Evolutionary conservation across 805 yeast species (phyloP).

Genomic region (Clavispora phyllophila): DNA sequence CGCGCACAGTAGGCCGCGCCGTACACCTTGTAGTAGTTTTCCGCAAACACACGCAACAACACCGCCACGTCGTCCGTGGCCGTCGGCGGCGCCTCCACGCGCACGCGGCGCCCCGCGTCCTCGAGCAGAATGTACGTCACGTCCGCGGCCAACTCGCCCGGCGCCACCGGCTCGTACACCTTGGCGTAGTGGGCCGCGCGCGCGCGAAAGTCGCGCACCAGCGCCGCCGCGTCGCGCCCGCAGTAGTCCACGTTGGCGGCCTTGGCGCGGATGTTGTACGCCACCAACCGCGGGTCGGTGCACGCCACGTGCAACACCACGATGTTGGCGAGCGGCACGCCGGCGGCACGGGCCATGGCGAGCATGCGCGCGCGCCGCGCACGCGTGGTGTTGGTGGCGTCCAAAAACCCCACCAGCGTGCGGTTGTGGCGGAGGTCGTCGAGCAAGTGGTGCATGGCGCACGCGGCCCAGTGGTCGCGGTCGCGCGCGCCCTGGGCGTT

Average conservation of each 20-base stretch:
- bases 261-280: slow-evolving; percentile 61
- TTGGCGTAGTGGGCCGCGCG: slow-evolving; percentile 49
- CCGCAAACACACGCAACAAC: slow-evolving; percentile 7
- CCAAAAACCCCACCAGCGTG: slow-evolving; percentile 35
- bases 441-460: slow-evolving; percentile 28
- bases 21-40: slow-evolving; percentile 12
- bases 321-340: slow-evolving; percentile 31
- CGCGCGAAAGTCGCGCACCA: slow-evolving; percentile 55
- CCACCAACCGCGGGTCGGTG: slow-evolving; percentile 44
- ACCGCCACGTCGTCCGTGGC: slow-evolving; percentile 8
- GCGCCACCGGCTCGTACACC: slow-evolving; percentile 16
- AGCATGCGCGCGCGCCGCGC: slow-evolving; percentile 31
- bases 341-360: slow-evolving; percentile 16
- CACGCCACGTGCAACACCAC: slow-evolving; percentile 59
- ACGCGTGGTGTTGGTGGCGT: slow-evolving; percentile 39
- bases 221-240: slow-evolving; percentile 44
- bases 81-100: neutral
- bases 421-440: slow-evolving; percentile 22
- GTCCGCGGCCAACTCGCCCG: slow-evolving; percentile 9
- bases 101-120: slow-evolving; percentile 10
- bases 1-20: slow-evolving; percentile 13
- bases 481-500: slow-evolving; percentile 26
- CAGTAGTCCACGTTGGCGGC: slow-evolving; percentile 58
- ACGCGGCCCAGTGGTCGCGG: slow-evolving; percentile 33
- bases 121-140: slow-evolving; percentile 8